Conservation (phyloP, 2,329 filamentous ascomycete genomes). For the Huntiella savannae region DNA sequence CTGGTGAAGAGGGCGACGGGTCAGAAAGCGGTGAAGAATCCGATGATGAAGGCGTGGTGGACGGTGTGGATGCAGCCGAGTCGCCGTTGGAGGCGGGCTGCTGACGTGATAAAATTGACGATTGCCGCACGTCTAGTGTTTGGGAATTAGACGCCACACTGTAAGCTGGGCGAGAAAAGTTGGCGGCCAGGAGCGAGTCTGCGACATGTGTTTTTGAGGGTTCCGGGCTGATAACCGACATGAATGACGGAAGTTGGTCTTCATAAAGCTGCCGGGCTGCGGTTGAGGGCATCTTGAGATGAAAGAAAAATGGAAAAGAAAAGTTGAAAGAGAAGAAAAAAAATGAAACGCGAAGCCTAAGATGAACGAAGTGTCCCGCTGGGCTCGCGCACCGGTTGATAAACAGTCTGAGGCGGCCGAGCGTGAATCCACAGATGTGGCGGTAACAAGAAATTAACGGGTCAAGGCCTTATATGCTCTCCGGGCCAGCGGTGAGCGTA, state of each 20-base stretch:
- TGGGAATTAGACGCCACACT: no score
- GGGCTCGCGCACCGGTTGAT: no score
- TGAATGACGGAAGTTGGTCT: slow-evolving; percentile 56
- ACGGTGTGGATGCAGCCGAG: slow-evolving; percentile 86
- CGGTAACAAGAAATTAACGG: background rate
- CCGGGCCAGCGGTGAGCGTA: background rate
- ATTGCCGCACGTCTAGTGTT: slow-evolving; percentile 33
- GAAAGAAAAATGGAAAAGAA: background rate
- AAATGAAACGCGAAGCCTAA: background rate
- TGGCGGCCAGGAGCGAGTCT: slow-evolving; percentile 32
- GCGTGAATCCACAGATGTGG: background rate
- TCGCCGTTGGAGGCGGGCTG: slow-evolving; percentile 21
- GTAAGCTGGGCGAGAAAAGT: slow-evolving; percentile 26
- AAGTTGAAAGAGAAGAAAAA: background rate
- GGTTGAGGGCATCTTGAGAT: slow-evolving; percentile 38
- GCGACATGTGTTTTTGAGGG: background rate
- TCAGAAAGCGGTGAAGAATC: slow-evolving; percentile 83
- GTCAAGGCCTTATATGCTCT: background rate
- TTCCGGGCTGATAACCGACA: slow-evolving; percentile 55
- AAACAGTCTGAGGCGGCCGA: background rate
- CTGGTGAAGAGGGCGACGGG: slow-evolving; percentile 78
- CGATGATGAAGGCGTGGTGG: slow-evolving; percentile 79
- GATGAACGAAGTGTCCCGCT: no score
- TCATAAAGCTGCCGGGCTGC: slow-evolving; percentile 42
- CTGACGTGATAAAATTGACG: slow-evolving; percentile 42